Percentiles rank a stretch among this genome's conserved stretches.
Conservation (phyloP, 257 asterid species). For the Coffea canephora region DNA sequence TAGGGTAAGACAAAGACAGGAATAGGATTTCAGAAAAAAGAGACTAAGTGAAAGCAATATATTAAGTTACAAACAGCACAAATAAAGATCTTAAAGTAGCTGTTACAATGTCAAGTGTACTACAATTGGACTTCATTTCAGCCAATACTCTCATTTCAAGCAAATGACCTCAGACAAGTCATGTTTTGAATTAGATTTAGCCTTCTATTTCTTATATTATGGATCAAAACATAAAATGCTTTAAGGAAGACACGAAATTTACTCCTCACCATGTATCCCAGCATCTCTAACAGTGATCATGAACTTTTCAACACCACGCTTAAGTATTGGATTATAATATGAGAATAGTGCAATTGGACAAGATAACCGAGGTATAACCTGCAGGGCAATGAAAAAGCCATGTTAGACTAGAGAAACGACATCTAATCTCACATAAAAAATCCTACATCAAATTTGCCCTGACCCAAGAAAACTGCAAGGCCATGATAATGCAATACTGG, state of each 20-base stretch:
- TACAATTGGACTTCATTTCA: neutral
- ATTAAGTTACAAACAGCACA: neutral
- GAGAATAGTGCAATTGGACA: conserved; percentile 81
- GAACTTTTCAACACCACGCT: conserved; percentile 75
- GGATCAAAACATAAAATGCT: neutral
- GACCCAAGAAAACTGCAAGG: neutral
- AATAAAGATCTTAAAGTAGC: neutral
- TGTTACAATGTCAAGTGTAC: neutral
- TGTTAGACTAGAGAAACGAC: conserved; percentile 2
- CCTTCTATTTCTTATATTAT: neutral
- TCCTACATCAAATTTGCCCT: neutral
- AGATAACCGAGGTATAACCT: conserved; percentile 83
- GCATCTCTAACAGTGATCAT: conserved; percentile 69
- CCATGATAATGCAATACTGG: neutral
- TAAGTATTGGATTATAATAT: conserved; percentile 88
- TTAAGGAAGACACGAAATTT: neutral
- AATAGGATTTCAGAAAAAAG: neutral
- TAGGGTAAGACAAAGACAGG: neutral
- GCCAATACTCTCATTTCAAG: neutral
- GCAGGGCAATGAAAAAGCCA: conserved; percentile 13
- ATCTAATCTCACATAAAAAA: neutral
- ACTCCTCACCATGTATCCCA: conserved; percentile 68
- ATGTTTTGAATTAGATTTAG: neutral
- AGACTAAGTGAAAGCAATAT: neutral
- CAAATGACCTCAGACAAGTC: neutral